Base-by-base conservation (phyloP, 148 eudicot genomes). In the Chenopodium berlandieri region DNA sequence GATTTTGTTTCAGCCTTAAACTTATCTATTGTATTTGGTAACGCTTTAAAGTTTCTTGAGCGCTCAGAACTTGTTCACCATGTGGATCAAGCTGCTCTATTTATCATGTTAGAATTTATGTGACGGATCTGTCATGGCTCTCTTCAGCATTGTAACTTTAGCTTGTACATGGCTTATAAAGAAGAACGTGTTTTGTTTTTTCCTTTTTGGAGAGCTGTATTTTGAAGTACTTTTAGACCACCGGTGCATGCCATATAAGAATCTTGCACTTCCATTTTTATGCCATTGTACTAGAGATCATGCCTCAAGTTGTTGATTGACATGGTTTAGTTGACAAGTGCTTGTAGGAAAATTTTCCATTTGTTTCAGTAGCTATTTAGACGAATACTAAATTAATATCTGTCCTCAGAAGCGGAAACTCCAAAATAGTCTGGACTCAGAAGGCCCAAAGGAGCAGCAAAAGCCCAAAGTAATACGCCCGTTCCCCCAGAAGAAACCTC, bases 331-430 rank as follows among this genome's bases (percentile, higher is more conserved):
- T 13, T 69, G 73, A 69, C 73, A 69, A 25, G 32, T 70, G 11
- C 23, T 34, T 70, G n/a, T 32, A 34, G 5, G 6, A 32, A 37
- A 71, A 6, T 13, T 44, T 40, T 20, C 7, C 52, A 46, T 65
- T 50, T 0, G 20, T 25, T 65, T 48, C 10, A 1, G 1, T 25
- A 12, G 25, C 20, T 19, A 71, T 14, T 79, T 44, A 0, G 60
- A 48, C 40, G 9, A 6, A 34, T 67, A 31, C 54, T 60, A 4
- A 6, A 40, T 34, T 60, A 70, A 75, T 62, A 44, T 47, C 5
- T 25, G 67, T 63, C 69, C 34, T 81, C 81, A 94, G 96, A 94
- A 92, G 85, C 91, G 82, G 78, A 94, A 94, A 88, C 66, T 85
- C 67, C 86, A 87, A 75, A 79, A 84, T 82, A 88, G 65, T 34